Percentiles rank a stretch among this genome's conserved stretches.
phyloP scores from a whole-genome alignment of 2,329 filamentous ascomycete genomes.

The Colletotrichum lupini region DNA sequence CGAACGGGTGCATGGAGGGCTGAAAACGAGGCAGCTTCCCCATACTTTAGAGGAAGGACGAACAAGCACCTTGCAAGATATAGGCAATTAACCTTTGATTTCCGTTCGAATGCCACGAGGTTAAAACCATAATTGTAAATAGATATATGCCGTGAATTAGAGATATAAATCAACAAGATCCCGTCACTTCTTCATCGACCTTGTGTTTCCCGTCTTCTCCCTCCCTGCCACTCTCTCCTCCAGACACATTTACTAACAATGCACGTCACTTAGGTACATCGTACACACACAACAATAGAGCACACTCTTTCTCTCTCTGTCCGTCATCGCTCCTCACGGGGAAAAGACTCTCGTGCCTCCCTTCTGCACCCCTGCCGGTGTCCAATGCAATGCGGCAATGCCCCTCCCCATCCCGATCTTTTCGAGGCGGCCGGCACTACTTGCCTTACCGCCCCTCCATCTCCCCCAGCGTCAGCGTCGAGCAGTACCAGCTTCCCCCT shows the following conservation, averaged over 20 bases:
- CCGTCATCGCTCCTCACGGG: neutral
- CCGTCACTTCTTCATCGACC: no score
- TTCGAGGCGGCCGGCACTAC: constrained; percentile 14
- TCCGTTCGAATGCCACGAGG: neutral
- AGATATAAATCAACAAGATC: neutral
- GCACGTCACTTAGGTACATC: neutral
- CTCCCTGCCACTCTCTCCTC: no score
- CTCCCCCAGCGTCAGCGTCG: neutral
- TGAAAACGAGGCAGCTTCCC: neutral
- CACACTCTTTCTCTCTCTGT: neutral
- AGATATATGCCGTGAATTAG: neutral
- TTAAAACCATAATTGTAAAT: neutral
- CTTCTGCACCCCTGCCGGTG: neutral
- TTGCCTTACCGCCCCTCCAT: constrained; percentile 33
- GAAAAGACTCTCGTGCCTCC: neutral
- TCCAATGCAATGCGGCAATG: neutral
- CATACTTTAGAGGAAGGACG: neutral
- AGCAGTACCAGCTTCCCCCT: neutral
- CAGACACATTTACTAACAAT: neutral
- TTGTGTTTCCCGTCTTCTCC: no score
- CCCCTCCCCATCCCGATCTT: neutral
- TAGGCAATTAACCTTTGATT: neutral
- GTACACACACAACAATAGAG: neutral
- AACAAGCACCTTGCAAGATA: neutral
- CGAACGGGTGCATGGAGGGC: neutral